Base-by-base conservation (phyloP, 1,284 basidiomycete genomes). In the Trametes versicolor region DNA sequence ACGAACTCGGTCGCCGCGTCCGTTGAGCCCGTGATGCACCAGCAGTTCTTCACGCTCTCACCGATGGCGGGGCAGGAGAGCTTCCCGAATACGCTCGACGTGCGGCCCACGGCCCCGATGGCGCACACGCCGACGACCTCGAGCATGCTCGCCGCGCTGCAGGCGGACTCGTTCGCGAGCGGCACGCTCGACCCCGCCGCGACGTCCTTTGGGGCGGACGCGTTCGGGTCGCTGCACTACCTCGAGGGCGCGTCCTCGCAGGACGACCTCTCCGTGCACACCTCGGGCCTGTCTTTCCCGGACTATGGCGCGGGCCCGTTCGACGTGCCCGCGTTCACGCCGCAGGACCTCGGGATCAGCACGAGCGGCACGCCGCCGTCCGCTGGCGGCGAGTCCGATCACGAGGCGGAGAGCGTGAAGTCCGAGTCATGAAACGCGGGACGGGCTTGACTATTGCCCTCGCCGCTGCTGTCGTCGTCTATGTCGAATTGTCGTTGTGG, bases 1-100 rank as follows among this genome's bases (percentile, higher is more conserved):
- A 95, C 93, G 21, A 94, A 93, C 77, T 94, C 93, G 19, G 93
- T 95, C 50, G 93, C 93, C 25, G 93, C 93, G 39, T 95, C 93
- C 39, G 93, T 95, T 58, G 93, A 95, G 73, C 93, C 92, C 50
- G 89, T 93, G 61, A 93, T 95, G 85, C 93, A 94, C 71, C 92
- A 94, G 73, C 90, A 93, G 71, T 94, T 90, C 78, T 91, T 92
- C 77, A 85, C 89, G 13, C 80, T 93, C 64, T 92, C 91, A 57
- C 90, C 92, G 21, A 93, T 93, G 91, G 83, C 87, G 49, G 92
- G 91, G 34, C 91, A 93, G 73, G 92, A 93, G 74, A 86, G 78
- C 70, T 93, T 91, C 71, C 81, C 82, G 47, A 74, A 84, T 56
- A 69, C 69, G 32, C 80, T 90, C 70, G 88, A 91, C 65, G 81